Evolutionary conservation across 2,329 filamentous ascomycete species (phyloP), one percentile per base, ranked within the genome.

Genomic region (Fusarium mangiferae): DNA sequence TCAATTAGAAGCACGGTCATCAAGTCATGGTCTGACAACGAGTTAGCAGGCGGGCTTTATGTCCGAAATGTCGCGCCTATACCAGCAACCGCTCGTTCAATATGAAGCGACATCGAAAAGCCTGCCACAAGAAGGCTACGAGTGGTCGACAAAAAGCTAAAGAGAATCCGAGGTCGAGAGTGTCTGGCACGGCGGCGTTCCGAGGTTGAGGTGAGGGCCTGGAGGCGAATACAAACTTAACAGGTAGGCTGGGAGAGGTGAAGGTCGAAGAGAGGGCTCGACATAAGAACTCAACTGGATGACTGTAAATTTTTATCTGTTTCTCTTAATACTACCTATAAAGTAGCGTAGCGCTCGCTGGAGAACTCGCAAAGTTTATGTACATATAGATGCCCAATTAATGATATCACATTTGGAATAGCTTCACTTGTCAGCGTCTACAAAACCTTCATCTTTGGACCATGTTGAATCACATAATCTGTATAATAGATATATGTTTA

Each of bases 131-230:
- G 13, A 52, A 22, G 6, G 3, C 13, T 8, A 0, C 18, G 4
- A 26, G 0, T 12, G 1, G 1, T 8, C 8, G 13, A 15, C 0
- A 17, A 15, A 36, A 22, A 22, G 17, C 0, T 2, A 15, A 2
- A 15, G 13, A 52, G 3, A 26, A 1, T 3, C 3, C 28, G 9
- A 28, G 28, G 2, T 22, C 9, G 1, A 22, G 12, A 36, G n/a
- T 3, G 1, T 36, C 17, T 6, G 22, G 49, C 4, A 1, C 3
- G 9, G 15, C 2, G n/a, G 2, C 6, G 17, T 8, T 8, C 3
- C 4, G 6, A 36, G 13, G 8, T 6, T 3, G 8, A 5, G 13
- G 0, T 26, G 30, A 36, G 17, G 15, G 48, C 6, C 30, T 26
- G 3, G 9, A 22, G 18, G 7, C 1, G 0, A 22, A 26, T 7